A percentile compares a stretch with the other conserved stretches of the same genome.
Conservation (phyloP, 1,284 basidiomycete genomes). For the Ganoderma resinaceum region DNA sequence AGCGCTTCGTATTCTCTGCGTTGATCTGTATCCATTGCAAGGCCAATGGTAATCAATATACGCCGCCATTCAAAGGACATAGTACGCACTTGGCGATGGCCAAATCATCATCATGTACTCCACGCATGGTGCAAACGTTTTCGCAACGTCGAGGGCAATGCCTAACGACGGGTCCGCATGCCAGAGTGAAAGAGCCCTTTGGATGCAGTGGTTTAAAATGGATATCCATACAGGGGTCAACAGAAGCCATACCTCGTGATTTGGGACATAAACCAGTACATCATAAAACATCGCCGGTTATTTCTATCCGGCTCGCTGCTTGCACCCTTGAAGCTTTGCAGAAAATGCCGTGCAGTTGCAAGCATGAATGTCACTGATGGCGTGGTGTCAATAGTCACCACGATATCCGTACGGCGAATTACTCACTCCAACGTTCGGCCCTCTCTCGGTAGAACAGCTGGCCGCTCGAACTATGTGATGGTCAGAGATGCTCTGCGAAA, state of each 20-base stretch:
- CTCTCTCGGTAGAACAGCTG: constrained; percentile 64
- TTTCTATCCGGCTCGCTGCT: constrained; percentile 11
- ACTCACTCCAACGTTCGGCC: constrained; percentile 77
- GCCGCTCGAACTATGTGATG: constrained; percentile 51
- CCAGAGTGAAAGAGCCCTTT: constrained; percentile 67
- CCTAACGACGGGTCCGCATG: constrained; percentile 63
- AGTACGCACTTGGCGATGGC: constrained; percentile 65
- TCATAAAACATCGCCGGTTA: constrained; percentile 62
- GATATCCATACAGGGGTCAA: not conserved
- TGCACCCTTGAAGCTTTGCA: not conserved
- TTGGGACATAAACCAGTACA: constrained; percentile 83
- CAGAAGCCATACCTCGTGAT: constrained; percentile 56
- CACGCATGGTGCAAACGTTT: constrained; percentile 64
- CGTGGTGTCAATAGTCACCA: not conserved
- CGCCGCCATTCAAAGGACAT: not conserved
- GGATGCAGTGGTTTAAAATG: constrained; percentile 16
- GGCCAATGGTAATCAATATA: not conserved
- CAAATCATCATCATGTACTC: constrained; percentile 72
- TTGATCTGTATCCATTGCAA: constrained; percentile 5
- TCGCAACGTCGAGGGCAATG: constrained; percentile 70
- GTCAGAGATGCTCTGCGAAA: not conserved
- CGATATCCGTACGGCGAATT: not conserved
- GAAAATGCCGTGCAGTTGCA: not conserved
- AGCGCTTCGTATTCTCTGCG: constrained; percentile 20
- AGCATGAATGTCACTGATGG: constrained; percentile 20